phyloP scores from a whole-genome alignment of 257 asterid species.

The Plectranthus barbatus region DNA sequence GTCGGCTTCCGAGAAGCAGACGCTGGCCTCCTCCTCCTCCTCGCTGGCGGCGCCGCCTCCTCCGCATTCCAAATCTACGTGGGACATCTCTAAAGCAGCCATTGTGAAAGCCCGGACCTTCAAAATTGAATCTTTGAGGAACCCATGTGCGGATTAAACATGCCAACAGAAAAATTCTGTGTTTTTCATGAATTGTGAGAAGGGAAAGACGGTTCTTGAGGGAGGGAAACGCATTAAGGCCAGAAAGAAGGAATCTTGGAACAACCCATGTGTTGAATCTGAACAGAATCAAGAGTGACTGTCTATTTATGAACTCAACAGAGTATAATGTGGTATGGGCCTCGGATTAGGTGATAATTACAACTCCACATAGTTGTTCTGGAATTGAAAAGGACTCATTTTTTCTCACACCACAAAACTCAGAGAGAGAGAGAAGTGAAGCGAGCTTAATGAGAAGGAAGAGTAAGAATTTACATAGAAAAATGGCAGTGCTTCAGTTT shows the following conservation, averaged over 20 bases:
- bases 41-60: too few species aligned
- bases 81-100: slow-evolving; percentile 35
- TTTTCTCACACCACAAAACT: slow-evolving; percentile 13
- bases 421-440: slow-evolving; percentile 1
- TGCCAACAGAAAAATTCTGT: not conserved
- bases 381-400: slow-evolving; percentile 16
- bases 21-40: slow-evolving; percentile 46
- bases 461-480: slow-evolving; percentile 13
- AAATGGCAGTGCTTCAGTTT: not conserved
- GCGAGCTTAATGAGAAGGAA: slow-evolving; percentile 27
- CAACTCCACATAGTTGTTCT: slow-evolving; percentile 27
- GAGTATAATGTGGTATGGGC: slow-evolving; percentile 17
- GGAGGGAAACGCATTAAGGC: not conserved
- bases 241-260: slow-evolving; percentile 15
- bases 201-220: not conserved
- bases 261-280: slow-evolving; percentile 15
- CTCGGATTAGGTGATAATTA: slow-evolving; percentile 44
- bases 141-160: too few species aligned
- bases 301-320: slow-evolving; percentile 12
- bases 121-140: slow-evolving; percentile 23
- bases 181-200: not conserved
- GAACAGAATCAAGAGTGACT: slow-evolving; percentile 7
- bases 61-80: slow-evolving; percentile 68
- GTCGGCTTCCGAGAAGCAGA: slow-evolving; percentile 70
- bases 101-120: slow-evolving; percentile 29